Conservation (phyloP, 1,284 basidiomycete genomes). For the Volvariella surrecta region DNA sequence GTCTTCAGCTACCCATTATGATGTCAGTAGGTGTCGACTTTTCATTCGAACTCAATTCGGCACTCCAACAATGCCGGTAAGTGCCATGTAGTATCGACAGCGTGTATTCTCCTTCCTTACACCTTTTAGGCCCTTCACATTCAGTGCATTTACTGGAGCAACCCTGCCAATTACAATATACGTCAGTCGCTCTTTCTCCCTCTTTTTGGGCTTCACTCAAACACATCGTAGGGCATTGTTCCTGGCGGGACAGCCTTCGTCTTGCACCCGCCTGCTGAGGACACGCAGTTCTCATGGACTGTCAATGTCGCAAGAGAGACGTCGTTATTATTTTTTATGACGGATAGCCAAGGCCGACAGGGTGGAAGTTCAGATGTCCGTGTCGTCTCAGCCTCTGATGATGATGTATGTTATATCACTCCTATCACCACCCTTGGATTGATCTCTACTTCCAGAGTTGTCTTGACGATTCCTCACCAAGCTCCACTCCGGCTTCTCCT, state of each 20-base stretch:
- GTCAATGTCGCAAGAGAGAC: constrained; percentile 53
- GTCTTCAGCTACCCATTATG: constrained; percentile 1
- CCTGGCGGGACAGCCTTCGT: constrained; percentile 48
- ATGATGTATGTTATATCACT: constrained; percentile 43
- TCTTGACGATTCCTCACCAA: constrained; percentile 26
- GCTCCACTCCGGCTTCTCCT: constrained; percentile 26
- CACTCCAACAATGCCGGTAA: constrained; percentile 59
- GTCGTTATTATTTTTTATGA: constrained; percentile 51
- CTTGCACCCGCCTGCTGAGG: constrained; percentile 35
- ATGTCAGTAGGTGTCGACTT: constrained; percentile 31
- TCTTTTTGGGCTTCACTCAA: constrained; percentile 1
- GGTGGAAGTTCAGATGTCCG: constrained; percentile 51
- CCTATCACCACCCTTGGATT: constrained; percentile 28
- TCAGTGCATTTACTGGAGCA: constrained; percentile 42
- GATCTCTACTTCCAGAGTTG: constrained; percentile 11
- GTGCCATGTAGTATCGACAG: constrained; percentile 9
- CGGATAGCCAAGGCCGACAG: constrained; percentile 43
- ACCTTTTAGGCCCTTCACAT: constrained; percentile 38
- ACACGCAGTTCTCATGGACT: constrained; percentile 44
- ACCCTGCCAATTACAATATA: constrained; percentile 51
- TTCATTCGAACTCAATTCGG: constrained; percentile 38
- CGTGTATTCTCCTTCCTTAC: constrained; percentile 4
- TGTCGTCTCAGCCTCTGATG: constrained; percentile 40
- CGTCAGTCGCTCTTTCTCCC: constrained; percentile 27
- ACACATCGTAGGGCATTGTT: constrained; percentile 43